phyloP scores from a whole-genome alignment of 371 early-diverging fungal species.

The Dinochytrium kinnereticum region DNA sequence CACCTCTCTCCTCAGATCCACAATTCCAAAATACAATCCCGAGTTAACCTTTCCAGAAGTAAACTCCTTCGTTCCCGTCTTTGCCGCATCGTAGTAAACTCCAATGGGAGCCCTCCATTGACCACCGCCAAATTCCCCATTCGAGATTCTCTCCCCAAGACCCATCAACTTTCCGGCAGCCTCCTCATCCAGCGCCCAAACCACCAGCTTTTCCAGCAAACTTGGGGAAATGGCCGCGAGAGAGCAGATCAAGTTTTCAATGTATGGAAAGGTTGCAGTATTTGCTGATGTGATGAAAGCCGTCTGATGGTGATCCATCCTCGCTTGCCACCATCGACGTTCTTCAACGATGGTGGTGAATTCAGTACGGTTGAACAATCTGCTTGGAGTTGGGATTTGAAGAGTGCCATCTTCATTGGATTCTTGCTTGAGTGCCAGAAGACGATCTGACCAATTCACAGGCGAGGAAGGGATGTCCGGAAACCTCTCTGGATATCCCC shows the following conservation, averaged over 20 bases:
- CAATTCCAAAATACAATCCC: neutral
- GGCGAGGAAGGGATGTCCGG: too few relatives aligned
- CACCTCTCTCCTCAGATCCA: neutral
- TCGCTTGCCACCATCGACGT: neutral
- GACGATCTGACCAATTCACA: too few relatives aligned
- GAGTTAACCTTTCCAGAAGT: neutral
- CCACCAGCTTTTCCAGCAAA: neutral
- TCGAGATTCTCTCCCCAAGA: neutral
- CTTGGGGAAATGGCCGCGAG: neutral
- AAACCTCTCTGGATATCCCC: too few relatives aligned
- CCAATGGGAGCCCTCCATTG: neutral
- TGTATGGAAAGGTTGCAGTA: neutral
- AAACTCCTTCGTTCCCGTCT: neutral
- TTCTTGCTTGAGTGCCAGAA: too few relatives aligned
- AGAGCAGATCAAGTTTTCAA: neutral
- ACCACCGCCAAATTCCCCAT: neutral
- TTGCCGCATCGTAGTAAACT: neutral
- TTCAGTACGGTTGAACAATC: neutral
- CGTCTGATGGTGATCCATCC: neutral
- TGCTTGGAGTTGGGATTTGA: too few relatives aligned
- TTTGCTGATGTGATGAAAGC: neutral
- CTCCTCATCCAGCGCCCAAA: slow-evolving; percentile 11
- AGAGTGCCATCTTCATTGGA: too few relatives aligned
- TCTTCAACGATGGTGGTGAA: neutral
- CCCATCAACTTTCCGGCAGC: neutral